Evolutionary conservation across 805 yeast genomes (phyloP).

Genomic region (Starmerella riodocensis): DNA sequence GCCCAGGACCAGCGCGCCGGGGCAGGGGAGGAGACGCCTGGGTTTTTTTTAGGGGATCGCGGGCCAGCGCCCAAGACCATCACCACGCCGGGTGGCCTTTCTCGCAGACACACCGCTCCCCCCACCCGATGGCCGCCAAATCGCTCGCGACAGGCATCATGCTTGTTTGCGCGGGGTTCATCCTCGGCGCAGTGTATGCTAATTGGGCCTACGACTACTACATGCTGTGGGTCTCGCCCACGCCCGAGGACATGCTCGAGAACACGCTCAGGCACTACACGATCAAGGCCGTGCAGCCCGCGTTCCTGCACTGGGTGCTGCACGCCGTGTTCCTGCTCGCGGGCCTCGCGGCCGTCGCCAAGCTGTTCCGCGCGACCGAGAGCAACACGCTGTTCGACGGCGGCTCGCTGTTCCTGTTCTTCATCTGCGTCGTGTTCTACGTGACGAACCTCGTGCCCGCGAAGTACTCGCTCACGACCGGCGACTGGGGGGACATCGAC

Average conservation of each 20-base stretch:
- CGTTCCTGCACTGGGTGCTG: slow-evolving; percentile 43
- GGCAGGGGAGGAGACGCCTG: too few species aligned
- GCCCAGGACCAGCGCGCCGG: too few species aligned
- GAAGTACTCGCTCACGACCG: slow-evolving; percentile 48
- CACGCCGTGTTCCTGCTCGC: slow-evolving; percentile 55
- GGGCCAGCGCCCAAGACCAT: not conserved
- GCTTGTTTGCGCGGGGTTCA: slow-evolving; percentile 47
- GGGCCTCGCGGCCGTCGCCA: slow-evolving; percentile 55
- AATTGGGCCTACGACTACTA: slow-evolving; percentile 72
- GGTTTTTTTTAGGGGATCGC: too few species aligned
- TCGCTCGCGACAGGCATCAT: slow-evolving; percentile 21
- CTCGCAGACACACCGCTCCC: too few species aligned
- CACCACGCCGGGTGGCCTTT: too few species aligned
- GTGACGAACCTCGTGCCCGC: slow-evolving; percentile 80
- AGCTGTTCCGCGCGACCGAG: slow-evolving; percentile 75
- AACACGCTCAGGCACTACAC: slow-evolving; percentile 61
- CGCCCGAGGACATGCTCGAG: slow-evolving; percentile 42
- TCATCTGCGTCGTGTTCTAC: slow-evolving; percentile 64
- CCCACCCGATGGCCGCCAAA: slow-evolving; percentile 27
- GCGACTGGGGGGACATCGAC: slow-evolving; percentile 91
- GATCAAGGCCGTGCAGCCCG: slow-evolving; percentile 56
- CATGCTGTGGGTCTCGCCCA: slow-evolving; percentile 52
- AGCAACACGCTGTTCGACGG: slow-evolving; percentile 83
- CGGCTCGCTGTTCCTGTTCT: slow-evolving; percentile 61
- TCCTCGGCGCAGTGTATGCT: slow-evolving; percentile 63